Base-by-base conservation (phyloP, 2,329 filamentous ascomycete species). In the Bipolaris oryzae region DNA sequence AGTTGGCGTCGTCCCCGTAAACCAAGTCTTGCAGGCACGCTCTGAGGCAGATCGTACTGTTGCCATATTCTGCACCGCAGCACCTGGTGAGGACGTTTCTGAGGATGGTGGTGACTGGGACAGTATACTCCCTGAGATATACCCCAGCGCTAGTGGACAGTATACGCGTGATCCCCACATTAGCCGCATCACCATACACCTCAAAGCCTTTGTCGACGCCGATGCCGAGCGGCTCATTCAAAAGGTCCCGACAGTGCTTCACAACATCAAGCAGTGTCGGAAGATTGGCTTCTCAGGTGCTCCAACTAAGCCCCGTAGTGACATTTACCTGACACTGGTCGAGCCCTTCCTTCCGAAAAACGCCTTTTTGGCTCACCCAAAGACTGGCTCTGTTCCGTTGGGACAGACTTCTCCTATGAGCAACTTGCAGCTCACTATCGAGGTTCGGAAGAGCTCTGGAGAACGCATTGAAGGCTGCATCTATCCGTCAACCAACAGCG, bases 221-320 rank as follows among this genome's bases (percentile, higher is more conserved):
- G 92, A 98, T 67, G 87, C 92, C 1, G 92, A 96, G 63, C 81
- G 79, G 0, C 83, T 99, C 38, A 89, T 98, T 70, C 91, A 90
- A 69, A 87, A 89, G 45, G 96, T 92, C 3, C 95, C 95, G 0
- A 98, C 94, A 0, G 79, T 96, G 13, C 85, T 99, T 13, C 89
- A 96, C 48, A 88, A 89, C 49, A 85, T 98, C 57, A 83, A 84
- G 55, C 89, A 89, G 74, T 96, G 93, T 0, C 89, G 84, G 68
- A 95, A 95, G 74, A 93, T 98, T 75, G 95, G 93, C 1, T 98
- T 99, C 74, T 91, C 94, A 3, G 93, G 93, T 11, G 93, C 93
- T 1, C 94, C 95, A 0, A 92, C 89, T 0, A 93, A 92, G 72
- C 84, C 90, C 15, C 84, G 96, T 67, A 97, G 92, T 10, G 96